A percentile compares a stretch with the other conserved stretches of the same genome.
phyloP scores from a whole-genome alignment of 495 filamentous ascomycete genomes.

The Physcia stellaris region DNA sequence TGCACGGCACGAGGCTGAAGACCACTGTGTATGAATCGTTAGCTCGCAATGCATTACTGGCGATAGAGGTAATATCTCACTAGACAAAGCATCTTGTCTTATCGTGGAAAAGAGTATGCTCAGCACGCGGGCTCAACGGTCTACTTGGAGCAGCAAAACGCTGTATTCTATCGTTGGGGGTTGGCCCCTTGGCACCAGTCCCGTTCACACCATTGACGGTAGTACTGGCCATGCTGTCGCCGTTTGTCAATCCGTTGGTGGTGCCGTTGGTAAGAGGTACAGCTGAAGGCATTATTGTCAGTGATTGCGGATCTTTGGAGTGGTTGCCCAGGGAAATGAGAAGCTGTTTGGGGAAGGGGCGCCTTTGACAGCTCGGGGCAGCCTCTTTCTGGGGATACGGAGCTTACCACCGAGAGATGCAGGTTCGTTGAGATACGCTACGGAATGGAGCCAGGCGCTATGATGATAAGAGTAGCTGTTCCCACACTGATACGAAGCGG shows the following conservation, averaged over 20 bases:
- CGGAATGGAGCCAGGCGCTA: too few relatives aligned
- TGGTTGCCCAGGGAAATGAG: too few relatives aligned
- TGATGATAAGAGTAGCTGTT: too few relatives aligned
- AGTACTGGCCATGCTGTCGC: conserved; percentile 35
- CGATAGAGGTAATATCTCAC: too few relatives aligned
- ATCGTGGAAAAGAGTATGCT: conserved; percentile 87
- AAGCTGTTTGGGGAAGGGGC: too few relatives aligned
- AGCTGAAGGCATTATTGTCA: conserved; percentile 1
- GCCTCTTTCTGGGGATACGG: too few relatives aligned
- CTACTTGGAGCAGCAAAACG: conserved; percentile 90
- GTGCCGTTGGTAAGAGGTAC: conserved; percentile 2
- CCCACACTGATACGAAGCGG: too few relatives aligned
- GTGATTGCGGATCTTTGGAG: background rate
- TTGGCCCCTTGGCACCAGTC: conserved; percentile 22
- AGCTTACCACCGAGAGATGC: too few relatives aligned
- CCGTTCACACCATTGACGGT: conserved; percentile 13
- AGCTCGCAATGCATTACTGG: too few relatives aligned
- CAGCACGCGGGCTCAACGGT: conserved; percentile 69
- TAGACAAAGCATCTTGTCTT: conserved; percentile 99
- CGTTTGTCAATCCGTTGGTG: conserved; percentile 1
- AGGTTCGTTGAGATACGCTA: too few relatives aligned
- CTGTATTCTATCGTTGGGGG: conserved; percentile 96
- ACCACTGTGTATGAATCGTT: conserved; percentile 39
- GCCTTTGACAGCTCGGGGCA: too few relatives aligned
- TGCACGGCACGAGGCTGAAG: conserved; percentile 96